Base-by-base conservation (phyloP, 2,329 filamentous ascomycete genomes). In the Colletotrichum liaoningense region DNA sequence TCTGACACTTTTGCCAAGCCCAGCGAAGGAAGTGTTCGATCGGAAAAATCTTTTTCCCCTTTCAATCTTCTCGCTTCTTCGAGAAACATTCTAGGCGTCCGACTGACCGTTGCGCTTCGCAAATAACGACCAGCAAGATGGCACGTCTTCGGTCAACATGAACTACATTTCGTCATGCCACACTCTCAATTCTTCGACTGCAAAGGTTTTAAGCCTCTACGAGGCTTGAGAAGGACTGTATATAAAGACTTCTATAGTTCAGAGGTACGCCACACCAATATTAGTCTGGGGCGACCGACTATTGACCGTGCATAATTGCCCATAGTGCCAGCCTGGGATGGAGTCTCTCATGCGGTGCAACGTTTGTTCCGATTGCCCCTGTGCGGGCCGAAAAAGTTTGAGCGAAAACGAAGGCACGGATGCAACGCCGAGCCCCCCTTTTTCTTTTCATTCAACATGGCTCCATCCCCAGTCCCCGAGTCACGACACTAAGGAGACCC, bases 171-270 rank as follows among this genome's bases (percentile, higher is more conserved):
- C 33, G 2, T 12, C 33, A 35, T 35, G 11, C 12, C 1, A 35
- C 11, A 35, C 33, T 12, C 4, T 5, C 33, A 11, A 19, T 42
- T 42, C 16, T 3, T 42, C 16, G 19, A 7, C 16, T 7, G 38
- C 2, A 19, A 6, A 19, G 0, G 5, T 16, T 19, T 3, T n/a
- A 7, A 49, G 19, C 8, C 7, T 5, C 42, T 0, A 49, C 4
- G 42, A n/a, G 16, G 7, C 19, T 7, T 5, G 19, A 3, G 3
- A n/a, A 11, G 8, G 16, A 19, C 42, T n/a, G 16, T n/a, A 19
- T 49, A 49, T n/a, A 1, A 16, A 2, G 38, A 7, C 42, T 49
- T 2, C 3, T n/a, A 49, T 49, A n/a, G 7, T 0, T n/a, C 42
- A 49, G 19, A 49, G 42, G 16, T 49, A 49, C 19, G 42, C 42